Base-by-base conservation (phyloP, 306 rosid species). In the Fragaria nilgerrensis region DNA sequence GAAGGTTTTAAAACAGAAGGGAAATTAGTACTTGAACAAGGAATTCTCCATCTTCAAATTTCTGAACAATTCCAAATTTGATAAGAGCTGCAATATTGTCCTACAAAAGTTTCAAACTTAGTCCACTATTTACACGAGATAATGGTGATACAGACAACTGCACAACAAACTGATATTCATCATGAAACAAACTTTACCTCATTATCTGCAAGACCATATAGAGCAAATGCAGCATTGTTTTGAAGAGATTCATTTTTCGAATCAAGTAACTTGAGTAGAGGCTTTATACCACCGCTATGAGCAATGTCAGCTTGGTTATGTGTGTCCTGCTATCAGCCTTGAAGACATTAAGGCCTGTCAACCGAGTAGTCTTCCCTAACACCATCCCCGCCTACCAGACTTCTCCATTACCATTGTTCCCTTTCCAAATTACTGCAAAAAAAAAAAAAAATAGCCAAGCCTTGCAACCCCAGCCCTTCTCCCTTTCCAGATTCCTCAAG, bases 291-390 rank as follows among this genome's bases (percentile, higher is more conserved):
- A 66, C 97, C 97, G 79, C 79, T 86, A 66, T 92, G 88, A 37
- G 89, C 89, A 83, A 92, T 90, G 73, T 93, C 97, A 77, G 97
- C 97, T 86, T 92, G 96, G 84, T 88, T 92, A 80, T 92, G 96
- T 49, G 89, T 55, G 70, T 92, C 97, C 97, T 92, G 68, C n/a
- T 17, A 67, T 25, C n/a, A n/a, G n/a, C n/a, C n/a, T n/a, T n/a
- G n/a, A n/a, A n/a, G n/a, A n/a, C n/a, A n/a, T n/a, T n/a, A n/a
- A n/a, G n/a, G n/a, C n/a, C n/a, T n/a, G n/a, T n/a, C n/a, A n/a
- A n/a, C n/a, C n/a, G n/a, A n/a, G n/a, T n/a, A n/a, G n/a, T n/a
- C n/a, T n/a, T n/a, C n/a, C n/a, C n/a, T n/a, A n/a, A n/a, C n/a
- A n/a, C n/a, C n/a, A n/a, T n/a, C n/a, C n/a, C n/a, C n/a, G n/a